Percentiles rank a stretch among this genome's conserved stretches.
phyloP scores from a whole-genome alignment of 2,329 filamentous ascomycete genomes.

The Ophiobolus disseminans region DNA sequence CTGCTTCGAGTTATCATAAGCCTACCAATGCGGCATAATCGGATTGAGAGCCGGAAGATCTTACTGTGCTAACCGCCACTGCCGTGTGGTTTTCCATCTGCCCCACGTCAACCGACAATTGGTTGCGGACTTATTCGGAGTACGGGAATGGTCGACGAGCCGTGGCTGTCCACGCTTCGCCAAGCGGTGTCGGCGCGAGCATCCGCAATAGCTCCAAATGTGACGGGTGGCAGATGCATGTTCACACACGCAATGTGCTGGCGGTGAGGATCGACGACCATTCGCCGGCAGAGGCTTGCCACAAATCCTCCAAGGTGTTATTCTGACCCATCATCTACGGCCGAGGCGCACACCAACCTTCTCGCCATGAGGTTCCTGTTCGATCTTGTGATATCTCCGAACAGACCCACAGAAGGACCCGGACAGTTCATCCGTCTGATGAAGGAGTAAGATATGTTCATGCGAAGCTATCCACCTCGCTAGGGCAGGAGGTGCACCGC shows the following conservation, averaged over 20 bases:
- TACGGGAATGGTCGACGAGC: background rate
- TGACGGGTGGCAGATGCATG: background rate
- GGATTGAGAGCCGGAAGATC: constrained; percentile 17
- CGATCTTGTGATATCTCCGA: background rate
- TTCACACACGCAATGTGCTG: background rate
- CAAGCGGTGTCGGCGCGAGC: constrained; percentile 5
- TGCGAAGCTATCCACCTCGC: background rate
- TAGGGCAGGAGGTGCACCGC: background rate
- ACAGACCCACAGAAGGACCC: background rate
- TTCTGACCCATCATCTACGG: background rate
- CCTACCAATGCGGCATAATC: constrained; percentile 20
- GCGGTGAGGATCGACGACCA: background rate
- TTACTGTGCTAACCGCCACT: constrained; percentile 6
- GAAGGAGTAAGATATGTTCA: background rate
- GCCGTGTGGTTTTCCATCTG: constrained; percentile 1
- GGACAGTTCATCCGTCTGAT: background rate
- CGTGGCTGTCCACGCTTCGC: background rate
- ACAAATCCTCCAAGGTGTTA: background rate
- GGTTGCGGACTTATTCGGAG: background rate
- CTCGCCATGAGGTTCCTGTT: background rate
- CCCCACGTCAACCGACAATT: constrained; percentile 4
- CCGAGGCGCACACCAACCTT: background rate
- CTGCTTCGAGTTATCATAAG: too few relatives aligned
- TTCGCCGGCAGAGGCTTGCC: background rate
- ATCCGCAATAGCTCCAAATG: background rate